phyloP scores from a whole-genome alignment of 768 basidiomycete genomes.

The Tricholoma matsutake region DNA sequence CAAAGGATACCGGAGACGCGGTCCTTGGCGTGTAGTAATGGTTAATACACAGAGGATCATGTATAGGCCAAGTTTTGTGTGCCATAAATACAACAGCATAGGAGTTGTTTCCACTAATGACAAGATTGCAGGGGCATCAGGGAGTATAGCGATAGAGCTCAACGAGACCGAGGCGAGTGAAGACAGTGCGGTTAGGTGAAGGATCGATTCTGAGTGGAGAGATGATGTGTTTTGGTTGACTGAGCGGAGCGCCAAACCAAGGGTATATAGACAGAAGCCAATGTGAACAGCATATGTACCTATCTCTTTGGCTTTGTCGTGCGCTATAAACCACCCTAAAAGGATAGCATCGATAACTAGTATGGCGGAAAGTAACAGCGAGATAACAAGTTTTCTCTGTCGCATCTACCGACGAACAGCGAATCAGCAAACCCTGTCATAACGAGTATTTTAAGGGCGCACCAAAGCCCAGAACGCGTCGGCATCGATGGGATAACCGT shows the following conservation, averaged over 20 bases:
- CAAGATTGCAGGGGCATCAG: conserved; percentile 36
- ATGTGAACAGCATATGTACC: conserved; percentile 43
- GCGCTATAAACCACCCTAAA: conserved; percentile 51
- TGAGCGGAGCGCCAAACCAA: conserved; percentile 49
- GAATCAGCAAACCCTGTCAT: too few relatives aligned
- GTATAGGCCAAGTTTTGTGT: conserved; percentile 49
- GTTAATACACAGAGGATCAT: conserved; percentile 35
- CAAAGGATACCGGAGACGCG: conserved; percentile 71
- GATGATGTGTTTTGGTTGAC: conserved; percentile 42
- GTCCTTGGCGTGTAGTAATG: conserved; percentile 68
- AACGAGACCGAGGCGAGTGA: conserved; percentile 45
- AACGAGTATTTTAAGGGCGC: conserved; percentile 13
- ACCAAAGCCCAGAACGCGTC: conserved; percentile 59
- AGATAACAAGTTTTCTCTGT: conserved; percentile 52
- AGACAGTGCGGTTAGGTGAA: conserved; percentile 61
- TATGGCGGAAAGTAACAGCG: conserved; percentile 42
- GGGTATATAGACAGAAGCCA: conserved; percentile 56
- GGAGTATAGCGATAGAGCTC: conserved; percentile 53
- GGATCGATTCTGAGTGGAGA: conserved; percentile 46
- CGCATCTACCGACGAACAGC: conserved; percentile 44
- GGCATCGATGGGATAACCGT: conserved; percentile 65
- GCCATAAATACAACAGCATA: conserved; percentile 43
- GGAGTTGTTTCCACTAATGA: conserved; percentile 20
- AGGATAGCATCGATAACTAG: conserved; percentile 49
- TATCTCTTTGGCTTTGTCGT: conserved; percentile 28